These are phyloP conservation scores for Rhodotorula glutinis DNA, from an alignment of 1,284 basidiomycete species.

Conservation along the genomic window DNA sequence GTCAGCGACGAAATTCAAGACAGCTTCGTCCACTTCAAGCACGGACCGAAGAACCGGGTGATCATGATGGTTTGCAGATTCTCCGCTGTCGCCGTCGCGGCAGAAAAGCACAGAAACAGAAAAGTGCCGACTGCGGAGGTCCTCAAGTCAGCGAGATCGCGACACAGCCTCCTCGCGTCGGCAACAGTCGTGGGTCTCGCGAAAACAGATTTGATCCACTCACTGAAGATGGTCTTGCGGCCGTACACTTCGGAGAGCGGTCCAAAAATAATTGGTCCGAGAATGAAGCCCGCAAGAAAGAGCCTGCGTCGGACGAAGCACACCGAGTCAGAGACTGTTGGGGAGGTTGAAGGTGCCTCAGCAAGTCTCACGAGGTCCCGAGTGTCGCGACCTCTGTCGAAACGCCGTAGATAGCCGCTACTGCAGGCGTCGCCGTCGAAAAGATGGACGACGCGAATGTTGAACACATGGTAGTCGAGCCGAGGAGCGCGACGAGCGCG, in stretches of 20 bases:
- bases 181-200: too few species aligned
- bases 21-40: too few species aligned
- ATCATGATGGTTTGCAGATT: slow-evolving; percentile 54
- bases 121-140: slow-evolving; percentile 53
- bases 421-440: slow-evolving; percentile 50
- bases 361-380: slow-evolving; percentile 7
- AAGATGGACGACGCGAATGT: slow-evolving; percentile 63
- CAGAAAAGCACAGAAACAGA: slow-evolving; percentile 63
- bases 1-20: not conserved
- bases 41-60: slow-evolving; percentile 44
- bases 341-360: too few species aligned
- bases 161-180: too few species aligned
- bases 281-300: slow-evolving; percentile 44
- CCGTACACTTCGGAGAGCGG: slow-evolving; percentile 60
- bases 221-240: slow-evolving; percentile 40
- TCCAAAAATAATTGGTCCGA: slow-evolving; percentile 58
- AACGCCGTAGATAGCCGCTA: slow-evolving; percentile 60
- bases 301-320: too few species aligned
- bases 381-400: slow-evolving; percentile 59
- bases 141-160: too few species aligned
- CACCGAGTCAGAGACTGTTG: too few species aligned
- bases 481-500: slow-evolving; percentile 35
- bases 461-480: slow-evolving; percentile 44
- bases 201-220: not conserved
- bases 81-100: slow-evolving; percentile 63